Evolutionary conservation across 176 grass and related monocot genomes (phyloP).

Genomic region (Lolium rigidum): DNA sequence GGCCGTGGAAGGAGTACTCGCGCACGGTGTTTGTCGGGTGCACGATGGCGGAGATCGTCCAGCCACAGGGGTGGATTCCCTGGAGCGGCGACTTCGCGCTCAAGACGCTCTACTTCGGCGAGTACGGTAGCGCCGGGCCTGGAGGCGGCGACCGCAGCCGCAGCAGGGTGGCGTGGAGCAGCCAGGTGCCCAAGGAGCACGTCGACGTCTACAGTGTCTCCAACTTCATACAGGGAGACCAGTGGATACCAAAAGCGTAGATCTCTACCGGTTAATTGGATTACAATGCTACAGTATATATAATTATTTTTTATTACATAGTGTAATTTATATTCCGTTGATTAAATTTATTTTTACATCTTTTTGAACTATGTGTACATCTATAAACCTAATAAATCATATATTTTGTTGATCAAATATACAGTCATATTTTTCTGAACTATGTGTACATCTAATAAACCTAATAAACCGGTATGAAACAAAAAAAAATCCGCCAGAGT

Average conservation of each 20-base stretch:
- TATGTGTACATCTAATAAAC: too few relatives aligned
- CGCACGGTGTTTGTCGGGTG: conserved; percentile 78
- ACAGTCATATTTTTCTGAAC: too few relatives aligned
- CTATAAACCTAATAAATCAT: too few relatives aligned
- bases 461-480: too few relatives aligned
- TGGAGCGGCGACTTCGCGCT: conserved; percentile 92
- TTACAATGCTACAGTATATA: too few relatives aligned
- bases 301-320: too few relatives aligned
- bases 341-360: too few relatives aligned
- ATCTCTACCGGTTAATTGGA: too few relatives aligned
- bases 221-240: conserved; percentile 79
- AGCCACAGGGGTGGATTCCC: conserved; percentile 72
- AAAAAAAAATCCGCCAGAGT: too few relatives aligned
- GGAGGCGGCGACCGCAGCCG: conserved; percentile 32
- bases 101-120: conserved; percentile 81
- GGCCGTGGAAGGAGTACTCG: conserved; percentile 96
- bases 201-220: conserved; percentile 72
- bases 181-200: conserved; percentile 68
- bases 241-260: conserved; percentile 73
- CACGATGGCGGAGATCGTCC: conserved; percentile 68
- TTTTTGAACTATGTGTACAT: too few relatives aligned
- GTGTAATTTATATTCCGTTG: too few relatives aligned
- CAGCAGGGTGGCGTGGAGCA: conserved; percentile 85
- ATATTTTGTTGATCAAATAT: too few relatives aligned
- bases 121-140: conserved; percentile 69